These are phyloP conservation scores for Pinus taeda DNA, from an alignment of 75 land plant species.

Conservation along the genomic window DNA sequence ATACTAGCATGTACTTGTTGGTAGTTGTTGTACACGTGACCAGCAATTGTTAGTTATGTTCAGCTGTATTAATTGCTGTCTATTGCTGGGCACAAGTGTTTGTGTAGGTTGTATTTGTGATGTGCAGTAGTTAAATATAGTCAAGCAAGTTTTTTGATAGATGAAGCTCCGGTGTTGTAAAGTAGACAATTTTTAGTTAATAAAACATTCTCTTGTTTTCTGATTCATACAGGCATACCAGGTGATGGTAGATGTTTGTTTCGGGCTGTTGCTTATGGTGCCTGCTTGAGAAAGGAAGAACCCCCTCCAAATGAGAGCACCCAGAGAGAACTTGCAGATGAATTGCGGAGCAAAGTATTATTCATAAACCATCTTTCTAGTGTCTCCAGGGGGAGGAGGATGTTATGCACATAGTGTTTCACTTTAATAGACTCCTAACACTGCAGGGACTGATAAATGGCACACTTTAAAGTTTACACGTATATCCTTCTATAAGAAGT, in stretches of 20 bases:
- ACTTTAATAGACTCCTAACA: neutral
- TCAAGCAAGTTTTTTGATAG: neutral
- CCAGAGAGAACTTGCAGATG: constrained; percentile 75
- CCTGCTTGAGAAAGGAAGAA: constrained; percentile 49
- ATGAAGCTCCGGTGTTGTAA: neutral
- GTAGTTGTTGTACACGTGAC: neutral
- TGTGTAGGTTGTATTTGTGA: constrained; percentile 2
- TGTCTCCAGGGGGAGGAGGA: neutral
- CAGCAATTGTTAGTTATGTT: neutral
- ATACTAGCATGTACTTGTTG: neutral
- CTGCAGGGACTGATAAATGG: neutral
- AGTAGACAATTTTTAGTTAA: neutral
- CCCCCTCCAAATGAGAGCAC: constrained; percentile 52
- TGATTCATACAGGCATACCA: constrained; percentile 49
- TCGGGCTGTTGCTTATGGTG: constrained; percentile 65
- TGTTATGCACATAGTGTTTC: neutral
- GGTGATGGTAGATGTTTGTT: constrained; percentile 89
- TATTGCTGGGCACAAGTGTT: neutral
- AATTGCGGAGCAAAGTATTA: constrained; percentile 51
- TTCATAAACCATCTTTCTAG: constrained; percentile 3
- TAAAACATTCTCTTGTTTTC: neutral
- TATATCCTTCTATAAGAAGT: neutral
- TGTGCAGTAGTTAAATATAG: neutral
- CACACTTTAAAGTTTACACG: neutral
- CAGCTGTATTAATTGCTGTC: neutral